Evolutionary conservation across 495 filamentous ascomycete species (phyloP).

Genomic region (Aspergillus haitiensis): DNA sequence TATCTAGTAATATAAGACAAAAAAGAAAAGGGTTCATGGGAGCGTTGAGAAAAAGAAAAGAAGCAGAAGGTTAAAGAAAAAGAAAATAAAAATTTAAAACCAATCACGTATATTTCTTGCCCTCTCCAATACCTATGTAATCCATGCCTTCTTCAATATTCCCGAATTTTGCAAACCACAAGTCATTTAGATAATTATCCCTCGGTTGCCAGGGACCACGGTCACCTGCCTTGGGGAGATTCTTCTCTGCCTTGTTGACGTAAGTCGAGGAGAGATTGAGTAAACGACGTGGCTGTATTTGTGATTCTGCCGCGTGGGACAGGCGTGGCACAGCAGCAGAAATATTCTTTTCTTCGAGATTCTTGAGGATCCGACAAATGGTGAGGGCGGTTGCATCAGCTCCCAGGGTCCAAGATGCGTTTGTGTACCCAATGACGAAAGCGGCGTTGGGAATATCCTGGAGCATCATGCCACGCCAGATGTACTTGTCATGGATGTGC

Average conservation of each 20-base stretch:
- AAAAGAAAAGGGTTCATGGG: not conserved
- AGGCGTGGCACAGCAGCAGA: constrained; percentile 42
- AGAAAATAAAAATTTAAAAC: not conserved
- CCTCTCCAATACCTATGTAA: constrained; percentile 26
- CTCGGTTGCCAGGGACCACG: constrained; percentile 56
- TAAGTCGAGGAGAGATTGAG: constrained; percentile 55
- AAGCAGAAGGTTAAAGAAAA: constrained; percentile 10
- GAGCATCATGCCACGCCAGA: constrained; percentile 63
- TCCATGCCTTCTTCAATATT: constrained; percentile 42
- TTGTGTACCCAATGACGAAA: constrained; percentile 58
- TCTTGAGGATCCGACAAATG: constrained; percentile 45
- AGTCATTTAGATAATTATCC: constrained; percentile 55
- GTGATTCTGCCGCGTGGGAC: constrained; percentile 31
- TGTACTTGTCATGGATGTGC: constrained; percentile 44
- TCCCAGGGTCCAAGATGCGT: constrained; percentile 61
- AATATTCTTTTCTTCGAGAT: constrained; percentile 40
- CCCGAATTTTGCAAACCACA: constrained; percentile 50
- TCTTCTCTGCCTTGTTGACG: constrained; percentile 38
- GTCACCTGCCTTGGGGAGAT: constrained; percentile 47
- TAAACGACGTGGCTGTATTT: constrained; percentile 37
- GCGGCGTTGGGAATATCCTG: constrained; percentile 59
- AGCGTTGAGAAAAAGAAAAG: not conserved
- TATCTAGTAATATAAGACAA: too few relatives aligned
- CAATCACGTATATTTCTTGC: constrained; percentile 25
- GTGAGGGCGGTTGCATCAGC: constrained; percentile 54